phyloP scores from a whole-genome alignment of 179 eudicot species.

The Spinacia oleracea region DNA sequence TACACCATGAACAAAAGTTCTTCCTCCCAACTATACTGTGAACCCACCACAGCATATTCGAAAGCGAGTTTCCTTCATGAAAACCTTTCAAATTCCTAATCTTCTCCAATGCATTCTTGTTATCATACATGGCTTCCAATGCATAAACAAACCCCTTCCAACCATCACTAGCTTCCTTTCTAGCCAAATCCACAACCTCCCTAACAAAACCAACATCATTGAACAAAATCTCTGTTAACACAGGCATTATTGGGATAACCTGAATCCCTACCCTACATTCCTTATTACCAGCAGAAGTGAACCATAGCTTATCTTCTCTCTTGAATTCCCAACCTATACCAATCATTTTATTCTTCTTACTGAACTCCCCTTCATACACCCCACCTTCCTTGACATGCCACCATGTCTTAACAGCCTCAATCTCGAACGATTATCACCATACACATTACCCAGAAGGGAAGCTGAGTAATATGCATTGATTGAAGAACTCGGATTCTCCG shows the following conservation, averaged over 20 bases:
- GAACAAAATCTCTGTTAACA: slow-evolving; percentile 50
- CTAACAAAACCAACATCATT: slow-evolving; percentile 49
- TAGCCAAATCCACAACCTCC: slow-evolving; percentile 49
- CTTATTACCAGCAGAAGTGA: slow-evolving; percentile 54
- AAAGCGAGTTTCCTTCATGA: slow-evolving; percentile 61
- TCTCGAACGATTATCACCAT: slow-evolving; percentile 65
- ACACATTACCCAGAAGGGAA: slow-evolving; percentile 64
- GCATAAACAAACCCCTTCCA: slow-evolving; percentile 76
- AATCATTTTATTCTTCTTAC: slow-evolving; percentile 50
- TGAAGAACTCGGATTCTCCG: slow-evolving; percentile 51
- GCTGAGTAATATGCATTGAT: slow-evolving; percentile 73
- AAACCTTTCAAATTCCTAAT: slow-evolving; percentile 48
- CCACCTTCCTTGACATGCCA: slow-evolving; percentile 66
- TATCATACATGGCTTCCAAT: slow-evolving; percentile 64
- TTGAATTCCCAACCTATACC: slow-evolving; percentile 62
- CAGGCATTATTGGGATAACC: slow-evolving; percentile 57
- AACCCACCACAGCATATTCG: slow-evolving; percentile 81
- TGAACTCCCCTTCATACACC: slow-evolving; percentile 48
- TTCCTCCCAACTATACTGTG: slow-evolving; percentile 49
- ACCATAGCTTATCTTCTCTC: slow-evolving; percentile 70
- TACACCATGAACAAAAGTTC: slow-evolving; percentile 21
- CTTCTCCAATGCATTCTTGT: slow-evolving; percentile 44
- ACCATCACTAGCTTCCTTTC: slow-evolving; percentile 65
- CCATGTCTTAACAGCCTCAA: slow-evolving; percentile 67
- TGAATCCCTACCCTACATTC: slow-evolving; percentile 73